Evolutionary conservation across 805 yeast species (phyloP).

Genomic region (Ogataea philodendri): DNA sequence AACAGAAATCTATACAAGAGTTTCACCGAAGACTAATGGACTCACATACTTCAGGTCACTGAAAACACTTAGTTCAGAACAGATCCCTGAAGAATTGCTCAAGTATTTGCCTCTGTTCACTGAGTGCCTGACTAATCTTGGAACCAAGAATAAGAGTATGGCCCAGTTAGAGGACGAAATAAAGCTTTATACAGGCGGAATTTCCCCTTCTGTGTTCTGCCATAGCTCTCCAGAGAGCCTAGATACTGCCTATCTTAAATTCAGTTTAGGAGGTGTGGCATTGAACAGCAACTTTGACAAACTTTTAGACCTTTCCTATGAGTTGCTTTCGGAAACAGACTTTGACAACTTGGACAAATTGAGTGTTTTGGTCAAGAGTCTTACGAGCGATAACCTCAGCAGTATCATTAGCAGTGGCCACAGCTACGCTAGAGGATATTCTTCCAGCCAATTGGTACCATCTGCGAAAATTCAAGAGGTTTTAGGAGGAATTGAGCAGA

Average conservation of each 20-base stretch:
- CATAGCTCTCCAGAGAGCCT: slow-evolving; percentile 54
- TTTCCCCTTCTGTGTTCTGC: slow-evolving; percentile 59
- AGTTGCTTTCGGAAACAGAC: slow-evolving; percentile 67
- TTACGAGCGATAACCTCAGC: slow-evolving; percentile 76
- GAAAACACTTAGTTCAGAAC: slow-evolving; percentile 48
- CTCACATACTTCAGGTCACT: slow-evolving; percentile 72
- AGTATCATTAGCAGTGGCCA: slow-evolving; percentile 87
- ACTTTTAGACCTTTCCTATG: slow-evolving; percentile 64
- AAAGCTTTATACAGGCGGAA: slow-evolving; percentile 80
- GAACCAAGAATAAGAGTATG: slow-evolving; percentile 70
- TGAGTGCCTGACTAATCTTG: slow-evolving; percentile 79
- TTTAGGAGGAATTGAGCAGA: slow-evolving; percentile 74
- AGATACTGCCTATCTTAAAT: slow-evolving; percentile 47
- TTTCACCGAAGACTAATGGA: slow-evolving; percentile 62
- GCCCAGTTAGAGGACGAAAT: slow-evolving; percentile 84
- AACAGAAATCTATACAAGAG: slow-evolving; percentile 28
- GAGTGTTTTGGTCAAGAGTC: slow-evolving; percentile 64
- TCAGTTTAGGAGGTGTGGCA: slow-evolving; percentile 65
- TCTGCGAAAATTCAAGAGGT: slow-evolving; percentile 60
- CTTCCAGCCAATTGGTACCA: slow-evolving; percentile 61
- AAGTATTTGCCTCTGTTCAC: slow-evolving; percentile 75
- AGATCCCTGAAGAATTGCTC: slow-evolving; percentile 59
- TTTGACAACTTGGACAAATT: slow-evolving; percentile 67
- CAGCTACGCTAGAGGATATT: slow-evolving; percentile 67
- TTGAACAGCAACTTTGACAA: slow-evolving; percentile 60